Conservation (phyloP, 2,329 filamentous ascomycete species). For the Claviceps fusiformis region DNA sequence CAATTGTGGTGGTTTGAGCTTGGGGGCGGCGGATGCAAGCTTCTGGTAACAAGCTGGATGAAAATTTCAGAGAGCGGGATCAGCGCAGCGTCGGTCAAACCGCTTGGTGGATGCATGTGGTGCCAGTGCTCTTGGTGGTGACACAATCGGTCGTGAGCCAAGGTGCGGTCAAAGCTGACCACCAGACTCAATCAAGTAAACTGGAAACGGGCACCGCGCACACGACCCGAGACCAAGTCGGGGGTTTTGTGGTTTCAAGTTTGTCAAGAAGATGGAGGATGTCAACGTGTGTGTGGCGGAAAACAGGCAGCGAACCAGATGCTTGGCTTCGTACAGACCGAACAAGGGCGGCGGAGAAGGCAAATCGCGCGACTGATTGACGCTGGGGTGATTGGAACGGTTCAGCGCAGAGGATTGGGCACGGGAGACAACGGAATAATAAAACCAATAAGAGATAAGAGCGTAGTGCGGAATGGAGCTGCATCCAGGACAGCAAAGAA, state of each 20-base stretch:
- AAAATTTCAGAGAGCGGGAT: not conserved
- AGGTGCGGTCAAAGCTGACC: not conserved
- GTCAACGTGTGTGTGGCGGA: no score
- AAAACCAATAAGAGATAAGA: no score
- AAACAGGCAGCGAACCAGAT: not conserved
- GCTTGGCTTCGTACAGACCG: not conserved
- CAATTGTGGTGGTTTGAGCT: not conserved
- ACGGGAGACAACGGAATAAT: no score
- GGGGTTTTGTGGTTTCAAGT: not conserved
- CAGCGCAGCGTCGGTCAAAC: not conserved
- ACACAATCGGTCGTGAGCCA: not conserved
- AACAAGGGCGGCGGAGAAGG: not conserved
- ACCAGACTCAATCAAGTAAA: not conserved
- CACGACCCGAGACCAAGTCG: not conserved
- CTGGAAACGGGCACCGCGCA: not conserved
- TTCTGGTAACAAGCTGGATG: not conserved
- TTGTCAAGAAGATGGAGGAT: not conserved
- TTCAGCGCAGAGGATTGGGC: no score
- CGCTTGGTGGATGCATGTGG: not conserved
- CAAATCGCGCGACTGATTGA: no score
- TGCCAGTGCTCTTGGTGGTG: not conserved
- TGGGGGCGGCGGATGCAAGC: not conserved
- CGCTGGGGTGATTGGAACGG: no score
- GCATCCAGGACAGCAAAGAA: no score
- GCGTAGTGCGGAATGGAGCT: no score